Conservation (phyloP, 192 early-diverging fungal genomes). For the Phlyctochytrium planicorne region DNA sequence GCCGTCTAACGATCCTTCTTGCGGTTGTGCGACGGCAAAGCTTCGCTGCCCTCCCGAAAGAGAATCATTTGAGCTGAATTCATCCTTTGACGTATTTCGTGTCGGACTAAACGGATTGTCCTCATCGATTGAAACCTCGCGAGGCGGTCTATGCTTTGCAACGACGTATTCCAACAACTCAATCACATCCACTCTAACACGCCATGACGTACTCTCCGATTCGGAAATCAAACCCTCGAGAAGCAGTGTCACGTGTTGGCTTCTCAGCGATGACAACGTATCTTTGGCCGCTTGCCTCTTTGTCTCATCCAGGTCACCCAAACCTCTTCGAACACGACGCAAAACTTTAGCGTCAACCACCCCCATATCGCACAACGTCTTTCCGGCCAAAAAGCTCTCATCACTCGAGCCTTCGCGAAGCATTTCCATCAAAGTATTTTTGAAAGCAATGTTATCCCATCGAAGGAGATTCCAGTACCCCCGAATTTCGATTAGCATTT, state of each 20-base stretch:
- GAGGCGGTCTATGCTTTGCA: conserved; percentile 18
- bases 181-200: conserved; percentile 40
- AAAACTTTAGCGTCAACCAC: conserved; percentile 35
- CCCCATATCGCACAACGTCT: conserved; percentile 26
- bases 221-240: conserved; percentile 32
- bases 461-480: conserved; percentile 29
- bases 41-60: too few species aligned
- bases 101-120: conserved; percentile 4
- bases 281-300: conserved; percentile 17
- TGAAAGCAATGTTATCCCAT: conserved; percentile 50
- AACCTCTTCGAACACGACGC: conserved; percentile 20
- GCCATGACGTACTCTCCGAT: conserved; percentile 39
- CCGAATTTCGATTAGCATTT: conserved; percentile 34
- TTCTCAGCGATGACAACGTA: conserved; percentile 22
- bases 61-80: too few species aligned
- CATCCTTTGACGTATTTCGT: too few species aligned
- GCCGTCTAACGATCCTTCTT: neutral
- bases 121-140: conserved; percentile 13
- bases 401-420: conserved; percentile 24
- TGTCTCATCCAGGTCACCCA: conserved; percentile 36
- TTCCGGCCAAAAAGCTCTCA: conserved; percentile 38
- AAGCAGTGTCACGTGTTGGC: conserved; percentile 29
- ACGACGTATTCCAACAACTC: conserved; percentile 42
- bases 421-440: conserved; percentile 38
- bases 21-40: neutral